Evolutionary conservation across 345 rosid genomes (phyloP).

Genomic region (Aethionema arabicum): DNA sequence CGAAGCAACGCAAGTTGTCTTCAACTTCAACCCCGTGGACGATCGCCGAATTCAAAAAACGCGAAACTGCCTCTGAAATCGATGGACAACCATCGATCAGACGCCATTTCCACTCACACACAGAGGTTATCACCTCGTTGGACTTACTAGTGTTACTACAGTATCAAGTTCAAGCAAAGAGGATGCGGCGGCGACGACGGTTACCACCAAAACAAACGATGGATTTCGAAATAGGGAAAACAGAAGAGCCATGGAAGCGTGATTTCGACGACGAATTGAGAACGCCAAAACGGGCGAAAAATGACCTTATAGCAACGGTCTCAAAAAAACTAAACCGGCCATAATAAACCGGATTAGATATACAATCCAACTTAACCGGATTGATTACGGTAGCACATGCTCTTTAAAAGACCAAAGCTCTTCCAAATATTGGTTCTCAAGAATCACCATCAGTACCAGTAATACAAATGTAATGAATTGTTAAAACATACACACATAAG

Average conservation of each 20-base stretch:
- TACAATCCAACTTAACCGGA: background rate
- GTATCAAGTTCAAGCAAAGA: background rate
- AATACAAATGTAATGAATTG: constrained; percentile 9
- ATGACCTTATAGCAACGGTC: no score
- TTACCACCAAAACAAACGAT: background rate
- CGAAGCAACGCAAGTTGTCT: background rate
- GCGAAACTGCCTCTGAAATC: background rate
- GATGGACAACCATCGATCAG: constrained; percentile 5
- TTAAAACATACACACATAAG: constrained; percentile 24
- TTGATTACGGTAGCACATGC: background rate
- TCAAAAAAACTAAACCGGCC: background rate
- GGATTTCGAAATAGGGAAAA: no score
- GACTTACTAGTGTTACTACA: no score
- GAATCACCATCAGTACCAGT: constrained; percentile 17
- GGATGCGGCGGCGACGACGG: background rate
- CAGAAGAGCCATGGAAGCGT: background rate
- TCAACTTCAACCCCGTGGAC: background rate
- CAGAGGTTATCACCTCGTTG: no score
- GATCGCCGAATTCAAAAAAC: constrained; percentile 7
- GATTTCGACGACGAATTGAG: constrained; percentile 3
- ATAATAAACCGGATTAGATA: background rate
- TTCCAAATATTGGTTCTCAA: constrained; percentile 5
- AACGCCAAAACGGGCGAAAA: no score
- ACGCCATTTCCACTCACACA: background rate
- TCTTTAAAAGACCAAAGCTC: background rate